Evolutionary conservation across 805 yeast genomes (phyloP).

Genomic region (Kurtzmaniella cleridarum): DNA sequence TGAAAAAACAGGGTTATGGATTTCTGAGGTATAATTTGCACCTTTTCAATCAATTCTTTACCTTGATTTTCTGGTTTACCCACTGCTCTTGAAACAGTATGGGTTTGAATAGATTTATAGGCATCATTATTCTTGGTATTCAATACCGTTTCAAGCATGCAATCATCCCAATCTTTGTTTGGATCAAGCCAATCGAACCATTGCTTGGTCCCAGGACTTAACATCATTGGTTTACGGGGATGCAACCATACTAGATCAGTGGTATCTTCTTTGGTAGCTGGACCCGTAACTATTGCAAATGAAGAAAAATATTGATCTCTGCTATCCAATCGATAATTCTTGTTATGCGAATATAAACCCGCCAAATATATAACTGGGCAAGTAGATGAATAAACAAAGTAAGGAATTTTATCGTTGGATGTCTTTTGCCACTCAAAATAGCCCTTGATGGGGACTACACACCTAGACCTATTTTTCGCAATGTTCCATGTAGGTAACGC

Average conservation of each 20-base stretch:
- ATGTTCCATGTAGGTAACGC: constrained; percentile 50
- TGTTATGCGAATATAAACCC: constrained; percentile 36
- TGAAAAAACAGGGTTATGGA: constrained; percentile 25
- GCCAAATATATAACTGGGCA: constrained; percentile 59
- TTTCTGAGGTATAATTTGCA: constrained; percentile 13
- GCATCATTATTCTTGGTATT: constrained; percentile 26
- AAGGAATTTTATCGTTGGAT: constrained; percentile 49
- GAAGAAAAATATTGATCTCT: constrained; percentile 31
- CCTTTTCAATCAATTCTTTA: constrained; percentile 27
- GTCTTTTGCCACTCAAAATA: constrained; percentile 75
- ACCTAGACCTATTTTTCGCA: constrained; percentile 45
- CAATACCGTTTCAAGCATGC: constrained; percentile 35
- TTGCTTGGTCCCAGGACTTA: constrained; percentile 52
- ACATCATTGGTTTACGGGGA: constrained; percentile 68
- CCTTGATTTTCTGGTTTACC: constrained; percentile 55
- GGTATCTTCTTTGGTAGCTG: constrained; percentile 43
- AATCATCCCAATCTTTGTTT: constrained; percentile 29
- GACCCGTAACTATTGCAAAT: constrained; percentile 70
- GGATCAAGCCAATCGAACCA: constrained; percentile 65
- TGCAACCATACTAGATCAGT: constrained; percentile 64
- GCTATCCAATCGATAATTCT: constrained; percentile 15
- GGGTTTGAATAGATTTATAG: constrained; percentile 40
- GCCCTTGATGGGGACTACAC: constrained; percentile 76
- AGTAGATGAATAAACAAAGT: constrained; percentile 54
- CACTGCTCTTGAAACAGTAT: constrained; percentile 55